A percentile compares a stretch with the other conserved stretches of the same genome.
These are phyloP conservation scores for Venustampulla echinocandica DNA, from an alignment of 495 filamentous ascomycete genomes.

Conservation along the genomic window DNA sequence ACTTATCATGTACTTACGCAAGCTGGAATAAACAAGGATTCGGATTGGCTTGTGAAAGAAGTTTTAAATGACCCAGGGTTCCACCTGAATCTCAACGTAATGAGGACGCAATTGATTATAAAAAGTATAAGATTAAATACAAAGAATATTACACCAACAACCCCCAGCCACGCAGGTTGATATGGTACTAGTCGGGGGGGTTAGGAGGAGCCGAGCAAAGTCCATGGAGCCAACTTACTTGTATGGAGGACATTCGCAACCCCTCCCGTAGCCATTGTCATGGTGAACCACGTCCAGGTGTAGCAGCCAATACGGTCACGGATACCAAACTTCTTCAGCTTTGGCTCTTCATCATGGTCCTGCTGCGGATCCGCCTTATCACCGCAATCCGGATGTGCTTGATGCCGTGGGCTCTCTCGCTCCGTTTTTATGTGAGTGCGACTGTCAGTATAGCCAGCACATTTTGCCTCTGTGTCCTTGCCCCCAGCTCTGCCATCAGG, in stretches of 20 bases:
- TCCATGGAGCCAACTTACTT: slow-evolving; percentile 38
- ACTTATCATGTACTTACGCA: slow-evolving; percentile 40
- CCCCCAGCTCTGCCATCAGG: too few relatives aligned
- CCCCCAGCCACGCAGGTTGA: slow-evolving; percentile 56
- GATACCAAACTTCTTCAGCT: slow-evolving; percentile 28
- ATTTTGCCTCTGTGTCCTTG: too few relatives aligned
- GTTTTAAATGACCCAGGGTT: slow-evolving; percentile 63
- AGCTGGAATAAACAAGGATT: slow-evolving; percentile 72
- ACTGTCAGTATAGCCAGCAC: too few relatives aligned
- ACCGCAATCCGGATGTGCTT: slow-evolving; percentile 1
- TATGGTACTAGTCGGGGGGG: slow-evolving; percentile 45
- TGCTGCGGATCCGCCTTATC: slow-evolving; percentile 20
- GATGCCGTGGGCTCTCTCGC: slow-evolving; percentile 5
- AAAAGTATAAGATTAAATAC: slow-evolving; percentile 69
- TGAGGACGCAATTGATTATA: slow-evolving; percentile 55
- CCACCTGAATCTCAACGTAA: slow-evolving; percentile 59
- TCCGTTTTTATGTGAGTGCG: too few relatives aligned
- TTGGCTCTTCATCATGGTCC: slow-evolving; percentile 17
- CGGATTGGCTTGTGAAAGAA: slow-evolving; percentile 68
- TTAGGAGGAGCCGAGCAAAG: slow-evolving; percentile 5
- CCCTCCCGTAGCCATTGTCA: slow-evolving; percentile 78
- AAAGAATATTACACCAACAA: slow-evolving; percentile 66
- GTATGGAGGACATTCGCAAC: slow-evolving; percentile 69
- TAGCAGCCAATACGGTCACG: slow-evolving; percentile 38
- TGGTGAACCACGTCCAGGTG: slow-evolving; percentile 63